Base-by-base conservation (phyloP, 768 basidiomycete species). In the Boletus bicolor region DNA sequence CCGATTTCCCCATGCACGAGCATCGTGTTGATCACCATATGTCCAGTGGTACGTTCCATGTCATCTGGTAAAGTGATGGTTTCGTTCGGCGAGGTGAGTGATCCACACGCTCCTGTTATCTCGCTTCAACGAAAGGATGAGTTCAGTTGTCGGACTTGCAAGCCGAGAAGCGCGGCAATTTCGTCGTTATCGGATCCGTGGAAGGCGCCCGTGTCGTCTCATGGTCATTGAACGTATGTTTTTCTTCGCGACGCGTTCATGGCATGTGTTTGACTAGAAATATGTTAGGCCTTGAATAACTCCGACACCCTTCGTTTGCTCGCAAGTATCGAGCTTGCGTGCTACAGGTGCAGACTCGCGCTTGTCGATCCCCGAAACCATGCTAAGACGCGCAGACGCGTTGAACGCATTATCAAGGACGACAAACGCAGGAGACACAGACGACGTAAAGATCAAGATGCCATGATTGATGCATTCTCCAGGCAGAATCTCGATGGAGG, bases 121-220 rank as follows among this genome's bases (percentile, higher is more conserved):
- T 49, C 14, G 14, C 21, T 49, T 47, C 49, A 44, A 41, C 44
- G 54, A 45, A n/a, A 44, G 37, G 32, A 54, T 30, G 48, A 7
- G 44, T 36, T 21, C 54, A 89, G 86, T 66, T 76, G 24, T 82
- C 82, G 54, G 85, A 91, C 67, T 72, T 92, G 37, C 88, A 91
- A 74, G 90, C 89, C 17, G 91, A 93, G 72, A 89, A 89, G 72
- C 82, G 91, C 59, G 91, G 91, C 50, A 92, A 91, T 68, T 93
- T 93, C 65, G 85, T 93, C 21, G 89, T 93, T 28, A 81, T 93
- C 51, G 86, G 87, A 42, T 87, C 86, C 53, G 83, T 93, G 21
- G 88, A 92, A 55, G 84, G 83, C 21, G 68, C 77, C 39, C 82
- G 80, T 41, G 90, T 93, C 39, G 76, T 92, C 34, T 92, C 91